Evolutionary conservation across 2,329 filamentous ascomycete species (phyloP), one percentile per base, ranked within the genome.

Genomic region (Alternaria triticimaculans): DNA sequence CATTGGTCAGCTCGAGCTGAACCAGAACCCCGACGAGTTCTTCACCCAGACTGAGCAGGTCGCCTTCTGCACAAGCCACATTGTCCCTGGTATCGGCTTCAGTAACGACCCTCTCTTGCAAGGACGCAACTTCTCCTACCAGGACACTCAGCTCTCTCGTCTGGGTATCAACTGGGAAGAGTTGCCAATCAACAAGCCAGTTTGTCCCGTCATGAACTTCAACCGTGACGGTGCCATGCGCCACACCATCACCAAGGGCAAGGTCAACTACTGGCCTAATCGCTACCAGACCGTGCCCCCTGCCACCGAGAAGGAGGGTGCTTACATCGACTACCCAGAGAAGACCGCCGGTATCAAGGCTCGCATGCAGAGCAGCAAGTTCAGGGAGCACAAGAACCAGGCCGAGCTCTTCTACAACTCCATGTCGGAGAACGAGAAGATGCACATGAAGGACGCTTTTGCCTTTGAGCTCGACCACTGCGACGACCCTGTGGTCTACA

Each of bases 331-430:
- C 50, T 91, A 89, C 69, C 86, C 88, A 0, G 82, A 88, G 63
- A 90, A 89, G 77, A 80, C 92, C 1, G 83, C 82, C 5, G 92
- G 92, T 4, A 88, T 92, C 76, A 95, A 96, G 82, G 82, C 85
- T 18, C 88, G 92, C 11, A 82, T 89, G 6, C 84, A 87, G 62
- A 91, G 88, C 67, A 85, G 85, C 69, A 95, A 95, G 81, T 95
- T 95, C 84, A 86, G 85, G 67, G 92, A 96, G 65, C 91, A 95
- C 76, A 88, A 87, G 80, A 89, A 87, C 54, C 92, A 96, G 77
- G 92, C 92, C 0, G 91, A 94, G 75, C 83, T 95, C 2, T 96
- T 96, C 82, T 95, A 89, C 82, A 95, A 95, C 82, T 94, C 90
- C 15, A 80, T 95, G 69, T 87, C 88, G 0, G 80, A 85, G 0